Percentiles rank a stretch among this genome's conserved stretches.
Evolutionary conservation across 2,329 filamentous ascomycete species (phyloP).

Genomic region (Trichophyton benhamiae): DNA sequence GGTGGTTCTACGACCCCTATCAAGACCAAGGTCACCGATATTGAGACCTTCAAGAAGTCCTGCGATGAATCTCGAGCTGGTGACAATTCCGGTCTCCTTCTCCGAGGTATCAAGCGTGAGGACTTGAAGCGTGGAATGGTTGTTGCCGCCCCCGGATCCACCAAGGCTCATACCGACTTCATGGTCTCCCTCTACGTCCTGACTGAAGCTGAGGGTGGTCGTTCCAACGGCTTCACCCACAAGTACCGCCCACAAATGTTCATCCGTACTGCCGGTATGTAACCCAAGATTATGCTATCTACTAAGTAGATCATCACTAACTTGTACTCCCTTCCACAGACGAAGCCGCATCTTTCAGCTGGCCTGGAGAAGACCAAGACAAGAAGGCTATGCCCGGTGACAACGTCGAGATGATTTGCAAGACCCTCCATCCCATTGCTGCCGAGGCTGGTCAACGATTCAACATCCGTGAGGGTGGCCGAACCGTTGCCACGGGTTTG

Average conservation of each 20-base stretch:
- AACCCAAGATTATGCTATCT: constrained; percentile 15
- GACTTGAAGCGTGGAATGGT: constrained; percentile 94
- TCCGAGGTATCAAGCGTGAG: constrained; percentile 92
- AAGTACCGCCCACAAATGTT: constrained; percentile 97
- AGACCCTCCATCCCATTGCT: constrained; percentile 72
- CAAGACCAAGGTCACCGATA: constrained; percentile 99
- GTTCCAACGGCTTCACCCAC: constrained; percentile 86
- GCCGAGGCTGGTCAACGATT: constrained; percentile 88
- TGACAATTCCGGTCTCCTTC: constrained; percentile 94
- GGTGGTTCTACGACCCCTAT: constrained; percentile 71
- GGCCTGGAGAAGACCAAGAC: constrained; percentile 66
- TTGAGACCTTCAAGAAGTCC: constrained; percentile 99
- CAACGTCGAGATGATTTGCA: constrained; percentile 94
- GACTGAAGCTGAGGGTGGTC: constrained; percentile 94
- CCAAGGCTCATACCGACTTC: constrained; percentile 85
- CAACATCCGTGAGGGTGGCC: constrained; percentile 95
- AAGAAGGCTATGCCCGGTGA: constrained; percentile 97
- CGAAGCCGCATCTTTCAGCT: constrained; percentile 62
- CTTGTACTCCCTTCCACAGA: constrained; percentile 28
- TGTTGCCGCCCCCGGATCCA: constrained; percentile 65
- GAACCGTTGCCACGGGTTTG: constrained; percentile 73
- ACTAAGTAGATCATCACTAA: not conserved
- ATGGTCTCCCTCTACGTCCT: constrained; percentile 92
- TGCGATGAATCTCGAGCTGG: constrained; percentile 92
- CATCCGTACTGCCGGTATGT: constrained; percentile 80